A percentile compares a stretch with the other conserved stretches of the same genome.
These are phyloP conservation scores for Taphrina sp. DNA, from an alignment of 1,139 yeast species.

Conservation along the genomic window DNA sequence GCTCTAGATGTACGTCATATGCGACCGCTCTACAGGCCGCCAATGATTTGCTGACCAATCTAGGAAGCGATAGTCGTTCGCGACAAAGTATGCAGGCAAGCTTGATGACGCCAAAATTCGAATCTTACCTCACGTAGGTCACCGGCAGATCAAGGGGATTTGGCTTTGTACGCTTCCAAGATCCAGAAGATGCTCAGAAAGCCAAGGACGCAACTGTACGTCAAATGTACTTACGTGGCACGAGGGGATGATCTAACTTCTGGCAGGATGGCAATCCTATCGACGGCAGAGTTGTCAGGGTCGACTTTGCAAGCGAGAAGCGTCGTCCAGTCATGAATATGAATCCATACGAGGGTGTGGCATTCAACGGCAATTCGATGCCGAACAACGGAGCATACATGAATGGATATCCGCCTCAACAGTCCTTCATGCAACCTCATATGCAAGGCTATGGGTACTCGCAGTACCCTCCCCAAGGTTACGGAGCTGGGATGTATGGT, in stretches of 20 bases:
- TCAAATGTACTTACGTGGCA: no score
- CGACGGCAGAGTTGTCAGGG: slow-evolving; percentile 30
- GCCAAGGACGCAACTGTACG: slow-evolving; percentile 48
- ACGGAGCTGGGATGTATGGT: neutral
- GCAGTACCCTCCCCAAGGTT: slow-evolving; percentile 12
- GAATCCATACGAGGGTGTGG: slow-evolving; percentile 12
- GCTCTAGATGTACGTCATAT: slow-evolving; percentile 20
- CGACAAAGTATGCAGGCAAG: slow-evolving; percentile 5
- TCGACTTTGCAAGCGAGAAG: slow-evolving; percentile 30
- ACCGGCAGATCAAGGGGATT: slow-evolving; percentile 94
- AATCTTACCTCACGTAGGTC: no score
- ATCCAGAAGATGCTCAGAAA: slow-evolving; percentile 98
- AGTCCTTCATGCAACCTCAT: slow-evolving; percentile 1
- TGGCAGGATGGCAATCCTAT: slow-evolving; percentile 23
- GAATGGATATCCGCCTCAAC: slow-evolving; percentile 11
- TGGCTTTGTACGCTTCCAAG: slow-evolving; percentile 95
- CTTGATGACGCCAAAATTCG: neutral
- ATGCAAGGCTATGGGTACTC: slow-evolving; percentile 12
- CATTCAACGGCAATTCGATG: slow-evolving; percentile 5
- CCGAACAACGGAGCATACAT: slow-evolving; percentile 2
- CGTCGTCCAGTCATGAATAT: slow-evolving; percentile 9
- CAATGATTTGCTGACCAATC: neutral
- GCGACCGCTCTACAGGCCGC: neutral
- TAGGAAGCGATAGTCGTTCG: slow-evolving; percentile 21
- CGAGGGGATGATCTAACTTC: no score